Conservation (phyloP, 148 eudicot genomes). For the Silene conica region DNA sequence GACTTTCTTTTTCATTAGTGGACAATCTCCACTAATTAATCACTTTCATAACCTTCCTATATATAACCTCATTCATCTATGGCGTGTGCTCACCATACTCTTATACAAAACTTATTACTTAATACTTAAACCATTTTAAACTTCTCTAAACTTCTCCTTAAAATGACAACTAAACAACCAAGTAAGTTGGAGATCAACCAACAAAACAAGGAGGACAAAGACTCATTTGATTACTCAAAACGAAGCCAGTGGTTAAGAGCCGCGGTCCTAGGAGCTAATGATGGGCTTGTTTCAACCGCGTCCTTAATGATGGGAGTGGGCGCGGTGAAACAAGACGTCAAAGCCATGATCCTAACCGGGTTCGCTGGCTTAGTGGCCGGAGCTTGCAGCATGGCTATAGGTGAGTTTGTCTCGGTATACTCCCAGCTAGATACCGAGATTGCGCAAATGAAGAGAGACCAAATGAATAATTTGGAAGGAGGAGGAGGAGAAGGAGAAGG, state of each 20-base stretch:
- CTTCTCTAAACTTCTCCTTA: neutral
- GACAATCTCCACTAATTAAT: neutral
- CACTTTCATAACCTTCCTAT: neutral
- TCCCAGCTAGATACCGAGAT: constrained; percentile 38
- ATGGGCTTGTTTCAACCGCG: constrained; percentile 40
- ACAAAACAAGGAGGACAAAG: neutral
- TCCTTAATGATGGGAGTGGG: constrained; percentile 46
- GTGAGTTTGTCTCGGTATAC: constrained; percentile 44
- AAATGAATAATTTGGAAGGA: neutral
- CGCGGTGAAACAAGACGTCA: constrained; percentile 37
- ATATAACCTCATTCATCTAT: constrained; percentile 9
- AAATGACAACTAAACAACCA: constrained; percentile 8
- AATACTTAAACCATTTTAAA: neutral
- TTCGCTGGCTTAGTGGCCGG: constrained; percentile 41
- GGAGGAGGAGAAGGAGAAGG: neutral
- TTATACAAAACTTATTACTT: neutral
- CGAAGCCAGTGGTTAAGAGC: constrained; percentile 41
- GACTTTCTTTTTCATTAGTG: constrained; percentile 9
- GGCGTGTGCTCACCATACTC: constrained; percentile 30
- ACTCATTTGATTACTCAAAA: constrained; percentile 29
- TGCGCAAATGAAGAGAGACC: constrained; percentile 32
- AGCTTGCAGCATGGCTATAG: constrained; percentile 43
- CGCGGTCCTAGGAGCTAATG: constrained; percentile 44
- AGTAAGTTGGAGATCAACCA: neutral
- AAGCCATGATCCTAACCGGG: constrained; percentile 40